phyloP scores from a whole-genome alignment of 768 basidiomycete genomes.

The Leccinum boreale region DNA sequence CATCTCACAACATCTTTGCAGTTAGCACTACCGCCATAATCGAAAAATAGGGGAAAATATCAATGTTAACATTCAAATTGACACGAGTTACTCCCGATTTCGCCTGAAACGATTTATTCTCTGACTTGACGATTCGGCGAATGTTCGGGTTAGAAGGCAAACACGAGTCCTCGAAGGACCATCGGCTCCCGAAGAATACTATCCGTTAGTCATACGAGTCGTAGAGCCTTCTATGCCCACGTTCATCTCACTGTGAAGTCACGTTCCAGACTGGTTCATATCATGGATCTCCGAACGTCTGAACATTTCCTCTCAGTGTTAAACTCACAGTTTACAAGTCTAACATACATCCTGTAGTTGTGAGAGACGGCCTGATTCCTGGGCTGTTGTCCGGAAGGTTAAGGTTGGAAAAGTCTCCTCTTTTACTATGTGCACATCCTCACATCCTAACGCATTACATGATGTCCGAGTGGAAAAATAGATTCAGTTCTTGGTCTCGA shows the following conservation, averaged over 20 bases:
- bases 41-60: background rate
- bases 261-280: background rate
- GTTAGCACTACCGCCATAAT: background rate
- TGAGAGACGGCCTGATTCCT: background rate
- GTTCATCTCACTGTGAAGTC: background rate
- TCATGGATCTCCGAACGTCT: background rate
- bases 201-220: background rate
- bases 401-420: background rate
- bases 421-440: background rate
- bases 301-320: background rate
- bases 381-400: background rate
- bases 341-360: background rate
- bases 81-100: background rate
- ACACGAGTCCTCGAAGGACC: background rate
- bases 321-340: background rate
- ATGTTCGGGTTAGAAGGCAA: background rate
- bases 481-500: background rate
- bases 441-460: background rate
- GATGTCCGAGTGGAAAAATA: background rate
- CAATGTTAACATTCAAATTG: background rate
- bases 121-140: background rate
- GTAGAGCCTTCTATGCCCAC: background rate
- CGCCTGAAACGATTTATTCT: background rate
- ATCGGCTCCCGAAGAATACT: background rate
- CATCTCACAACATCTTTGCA: background rate